phyloP scores from a whole-genome alignment of 2,329 filamentous ascomycete genomes.

The Tolypocladium amazonense region DNA sequence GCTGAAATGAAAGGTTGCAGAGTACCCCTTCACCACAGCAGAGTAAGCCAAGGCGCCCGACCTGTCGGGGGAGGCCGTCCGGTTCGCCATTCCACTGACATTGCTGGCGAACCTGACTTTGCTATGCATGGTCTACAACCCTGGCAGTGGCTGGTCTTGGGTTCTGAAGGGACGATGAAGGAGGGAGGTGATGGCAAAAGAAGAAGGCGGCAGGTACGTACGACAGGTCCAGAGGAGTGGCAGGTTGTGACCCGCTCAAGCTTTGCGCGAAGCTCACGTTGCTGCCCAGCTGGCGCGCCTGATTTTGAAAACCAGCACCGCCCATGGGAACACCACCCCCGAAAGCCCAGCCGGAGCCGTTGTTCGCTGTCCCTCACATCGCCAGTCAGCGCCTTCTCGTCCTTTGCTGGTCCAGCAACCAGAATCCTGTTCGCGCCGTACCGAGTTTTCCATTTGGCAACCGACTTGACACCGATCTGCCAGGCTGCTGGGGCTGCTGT shows the following conservation, averaged over 20 bases:
- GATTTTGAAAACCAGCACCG: constrained; percentile 40
- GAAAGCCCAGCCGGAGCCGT: constrained; percentile 50
- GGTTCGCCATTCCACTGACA: constrained; percentile 2
- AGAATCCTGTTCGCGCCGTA: constrained; percentile 16
- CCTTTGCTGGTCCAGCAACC: neutral
- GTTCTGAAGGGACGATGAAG: neutral
- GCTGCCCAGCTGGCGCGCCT: constrained; percentile 42
- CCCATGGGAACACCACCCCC: constrained; percentile 52
- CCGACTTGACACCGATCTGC: constrained; percentile 44
- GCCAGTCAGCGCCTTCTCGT: constrained; percentile 6
- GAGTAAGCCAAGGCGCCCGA: constrained; percentile 13
- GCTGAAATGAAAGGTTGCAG: neutral
- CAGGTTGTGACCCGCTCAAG: constrained; percentile 50
- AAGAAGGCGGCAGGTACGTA: constrained; percentile 32
- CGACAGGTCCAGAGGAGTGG: constrained; percentile 53
- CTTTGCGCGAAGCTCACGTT: constrained; percentile 59
- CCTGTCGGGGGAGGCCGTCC: neutral
- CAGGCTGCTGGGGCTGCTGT: constrained; percentile 44
- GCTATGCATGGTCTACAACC: constrained; percentile 3
- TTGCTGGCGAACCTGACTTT: constrained; percentile 7
- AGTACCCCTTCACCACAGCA: constrained; percentile 20
- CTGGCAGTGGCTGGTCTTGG: neutral
- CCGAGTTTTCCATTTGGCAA: constrained; percentile 57
- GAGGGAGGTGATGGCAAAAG: constrained; percentile 1
- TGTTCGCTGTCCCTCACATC: constrained; percentile 30